Conservation (phyloP, 2,329 filamentous ascomycete species). For the Decorospora gaudefroyi region DNA sequence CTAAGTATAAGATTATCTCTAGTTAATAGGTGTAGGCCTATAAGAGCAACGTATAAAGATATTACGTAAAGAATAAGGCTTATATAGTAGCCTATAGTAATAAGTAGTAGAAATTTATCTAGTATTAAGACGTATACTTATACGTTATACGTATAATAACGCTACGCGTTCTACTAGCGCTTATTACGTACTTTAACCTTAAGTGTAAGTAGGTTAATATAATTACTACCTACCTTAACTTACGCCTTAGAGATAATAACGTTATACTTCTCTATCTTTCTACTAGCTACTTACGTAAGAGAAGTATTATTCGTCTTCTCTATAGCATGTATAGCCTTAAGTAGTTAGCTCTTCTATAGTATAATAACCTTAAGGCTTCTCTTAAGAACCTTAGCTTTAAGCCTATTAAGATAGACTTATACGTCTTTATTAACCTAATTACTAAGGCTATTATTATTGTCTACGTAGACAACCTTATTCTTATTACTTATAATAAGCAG, state of each 20-base stretch:
- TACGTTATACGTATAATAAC: not conserved
- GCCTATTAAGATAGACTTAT: not conserved
- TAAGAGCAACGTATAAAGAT: not conserved
- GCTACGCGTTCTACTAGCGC: not conserved
- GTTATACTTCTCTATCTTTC: not conserved
- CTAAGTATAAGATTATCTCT: not conserved
- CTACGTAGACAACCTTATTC: not conserved
- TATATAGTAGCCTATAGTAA: not conserved
- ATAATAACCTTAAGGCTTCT: not conserved
- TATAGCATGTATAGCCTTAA: not conserved
- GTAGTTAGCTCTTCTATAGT: not conserved
- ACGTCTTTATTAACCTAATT: not conserved
- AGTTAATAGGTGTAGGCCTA: not conserved
- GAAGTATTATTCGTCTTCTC: not conserved
- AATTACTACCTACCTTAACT: not conserved
- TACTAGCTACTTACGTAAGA: not conserved
- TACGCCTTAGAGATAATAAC: not conserved
- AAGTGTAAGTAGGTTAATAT: not conserved
- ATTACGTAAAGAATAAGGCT: not conserved
- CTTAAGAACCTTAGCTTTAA: not conserved
- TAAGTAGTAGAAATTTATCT: not conserved
- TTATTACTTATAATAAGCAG: not conserved
- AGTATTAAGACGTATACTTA: not conserved
- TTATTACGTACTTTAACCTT: not conserved
- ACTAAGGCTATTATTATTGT: not conserved